Conservation (phyloP, 768 basidiomycete species). For the Agaricus blazei region DNA sequence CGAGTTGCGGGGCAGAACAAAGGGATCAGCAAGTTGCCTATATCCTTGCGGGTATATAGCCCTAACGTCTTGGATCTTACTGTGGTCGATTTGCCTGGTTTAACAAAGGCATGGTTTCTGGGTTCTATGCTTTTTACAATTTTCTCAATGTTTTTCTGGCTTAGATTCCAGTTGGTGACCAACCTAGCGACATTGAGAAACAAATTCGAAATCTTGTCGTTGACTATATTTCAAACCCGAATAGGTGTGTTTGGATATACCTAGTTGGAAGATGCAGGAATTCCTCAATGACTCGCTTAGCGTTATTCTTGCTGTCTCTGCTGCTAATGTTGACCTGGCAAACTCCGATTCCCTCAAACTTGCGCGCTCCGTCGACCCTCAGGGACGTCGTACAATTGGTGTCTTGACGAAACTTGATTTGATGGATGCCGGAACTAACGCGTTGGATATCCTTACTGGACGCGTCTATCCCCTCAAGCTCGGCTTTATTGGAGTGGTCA, state of each 20-base stretch:
- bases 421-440: conserved; percentile 99
- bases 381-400: conserved; percentile 94
- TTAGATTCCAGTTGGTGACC: conserved; percentile 93
- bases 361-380: conserved; percentile 91
- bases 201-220: conserved; percentile 94
- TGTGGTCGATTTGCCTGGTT: conserved; percentile 91
- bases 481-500: conserved; percentile 97
- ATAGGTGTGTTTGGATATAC: conserved; percentile 63
- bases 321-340: conserved; percentile 97
- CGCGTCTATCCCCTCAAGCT: conserved; percentile 97
- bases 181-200: conserved; percentile 95
- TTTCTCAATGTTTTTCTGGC: background rate
- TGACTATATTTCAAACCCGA: conserved; percentile 95
- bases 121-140: background rate
- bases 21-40: conserved; percentile 93
- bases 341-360: conserved; percentile 98
- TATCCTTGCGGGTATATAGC: conserved; percentile 93
- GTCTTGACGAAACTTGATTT: conserved; percentile 96
- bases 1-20: conserved; percentile 98
- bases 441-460: conserved; percentile 91
- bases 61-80: conserved; percentile 95
- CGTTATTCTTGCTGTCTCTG: conserved; percentile 94
- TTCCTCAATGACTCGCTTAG: conserved; percentile 30
- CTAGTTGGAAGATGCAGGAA: background rate
- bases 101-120: conserved; percentile 74